Percentiles rank a stretch among this genome's conserved stretches.
These are phyloP conservation scores for Pelargonium myrrhifolium DNA, from an alignment of 441 rosid species.

Conservation along the genomic window DNA sequence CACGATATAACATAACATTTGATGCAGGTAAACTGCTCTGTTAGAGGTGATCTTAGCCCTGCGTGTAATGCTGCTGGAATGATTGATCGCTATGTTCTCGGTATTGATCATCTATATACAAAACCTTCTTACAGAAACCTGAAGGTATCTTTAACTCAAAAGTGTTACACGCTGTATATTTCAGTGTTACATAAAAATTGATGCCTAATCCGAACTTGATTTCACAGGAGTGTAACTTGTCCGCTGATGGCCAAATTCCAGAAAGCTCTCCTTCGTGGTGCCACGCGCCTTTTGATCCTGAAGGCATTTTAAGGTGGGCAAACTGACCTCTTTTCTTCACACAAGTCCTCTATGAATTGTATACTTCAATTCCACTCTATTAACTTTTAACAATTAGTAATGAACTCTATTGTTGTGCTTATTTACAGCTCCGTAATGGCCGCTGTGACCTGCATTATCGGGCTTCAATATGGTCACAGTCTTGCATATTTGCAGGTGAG, in stretches of 20 bases:
- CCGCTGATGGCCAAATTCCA: neutral
- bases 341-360: neutral
- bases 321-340: neutral
- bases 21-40: neutral
- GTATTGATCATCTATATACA: neutral
- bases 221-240: slow-evolving; percentile 3
- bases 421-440: neutral
- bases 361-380: neutral
- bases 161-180: neutral
- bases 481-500: neutral
- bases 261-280: neutral
- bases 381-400: neutral
- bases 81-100: neutral
- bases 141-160: neutral
- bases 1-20: neutral
- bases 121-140: neutral
- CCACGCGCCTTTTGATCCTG: neutral
- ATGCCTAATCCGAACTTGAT: neutral
- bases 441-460: neutral
- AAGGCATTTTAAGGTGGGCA: neutral
- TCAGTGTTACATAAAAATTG: neutral
- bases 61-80: neutral
- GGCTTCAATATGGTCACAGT: neutral
- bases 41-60: neutral
- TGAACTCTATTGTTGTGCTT: neutral